phyloP scores from a whole-genome alignment of 169 alveolate genomes.

The Toxoplasma gondii region DNA sequence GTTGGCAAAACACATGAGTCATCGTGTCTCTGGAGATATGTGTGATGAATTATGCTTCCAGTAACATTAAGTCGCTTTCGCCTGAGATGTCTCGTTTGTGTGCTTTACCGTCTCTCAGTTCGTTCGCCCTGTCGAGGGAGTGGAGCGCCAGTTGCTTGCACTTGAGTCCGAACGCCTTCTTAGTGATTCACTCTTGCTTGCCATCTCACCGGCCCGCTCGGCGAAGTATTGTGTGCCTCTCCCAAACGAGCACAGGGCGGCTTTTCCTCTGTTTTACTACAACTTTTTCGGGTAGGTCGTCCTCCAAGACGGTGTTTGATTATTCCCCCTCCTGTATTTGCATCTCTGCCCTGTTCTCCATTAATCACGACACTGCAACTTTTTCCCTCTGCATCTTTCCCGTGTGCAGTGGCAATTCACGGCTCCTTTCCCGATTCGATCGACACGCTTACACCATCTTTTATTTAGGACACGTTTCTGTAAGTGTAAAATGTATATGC shows the following conservation, averaged over 20 bases:
- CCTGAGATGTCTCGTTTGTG: neutral
- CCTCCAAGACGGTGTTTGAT: neutral
- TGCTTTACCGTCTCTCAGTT: neutral
- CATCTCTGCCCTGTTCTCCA: too few species aligned
- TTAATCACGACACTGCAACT: too few species aligned
- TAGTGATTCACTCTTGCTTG: neutral
- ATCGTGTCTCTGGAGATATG: too few species aligned
- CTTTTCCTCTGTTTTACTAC: neutral
- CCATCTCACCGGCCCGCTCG: slow-evolving; percentile 31
- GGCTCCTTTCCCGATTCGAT: too few species aligned
- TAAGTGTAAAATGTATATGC: too few species aligned
- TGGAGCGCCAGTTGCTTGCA: neutral
- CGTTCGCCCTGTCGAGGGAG: slow-evolving; percentile 7
- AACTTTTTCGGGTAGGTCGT: neutral
- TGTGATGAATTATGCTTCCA: too few species aligned
- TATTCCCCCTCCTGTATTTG: neutral
- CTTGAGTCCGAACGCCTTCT: neutral
- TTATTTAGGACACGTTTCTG: too few species aligned
- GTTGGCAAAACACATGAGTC: too few species aligned
- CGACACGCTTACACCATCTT: too few species aligned
- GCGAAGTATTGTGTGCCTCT: slow-evolving; percentile 24
- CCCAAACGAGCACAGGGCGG: neutral
- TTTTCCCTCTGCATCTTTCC: too few species aligned
- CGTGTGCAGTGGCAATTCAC: too few species aligned
- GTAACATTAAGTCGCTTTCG: neutral